Evolutionary conservation across 371 early-diverging fungal genomes (phyloP).

Genomic region (Zychaea mexicana): DNA sequence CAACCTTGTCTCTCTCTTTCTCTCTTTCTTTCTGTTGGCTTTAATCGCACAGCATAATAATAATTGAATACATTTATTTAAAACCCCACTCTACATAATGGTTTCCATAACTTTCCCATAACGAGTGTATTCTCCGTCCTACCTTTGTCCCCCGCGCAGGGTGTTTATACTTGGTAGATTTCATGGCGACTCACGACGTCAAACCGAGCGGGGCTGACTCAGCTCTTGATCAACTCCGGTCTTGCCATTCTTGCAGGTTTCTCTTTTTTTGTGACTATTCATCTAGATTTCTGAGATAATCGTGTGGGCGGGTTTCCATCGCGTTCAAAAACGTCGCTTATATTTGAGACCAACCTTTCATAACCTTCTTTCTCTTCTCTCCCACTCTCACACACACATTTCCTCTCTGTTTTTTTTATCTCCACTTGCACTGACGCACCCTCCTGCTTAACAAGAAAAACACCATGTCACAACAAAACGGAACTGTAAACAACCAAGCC

Average conservation of each 20-base stretch:
- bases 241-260: not conserved
- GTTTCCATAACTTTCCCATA: too few species aligned
- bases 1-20: not conserved
- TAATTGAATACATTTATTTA: not conserved
- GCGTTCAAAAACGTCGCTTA: not conserved
- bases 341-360: not conserved
- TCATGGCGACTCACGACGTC: too few species aligned
- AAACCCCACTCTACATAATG: not conserved
- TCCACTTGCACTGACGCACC: not conserved
- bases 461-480: constrained; percentile 8
- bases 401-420: not conserved
- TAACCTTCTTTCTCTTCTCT: constrained; percentile 7
- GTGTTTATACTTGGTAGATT: not conserved
- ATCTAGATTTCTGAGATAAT: constrained; percentile 7
- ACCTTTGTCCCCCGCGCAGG: not conserved
- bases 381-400: not conserved
- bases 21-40: not conserved
- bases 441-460: not conserved
- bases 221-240: not conserved
- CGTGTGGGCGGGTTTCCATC: not conserved
- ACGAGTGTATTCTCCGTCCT: not conserved
- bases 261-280: not conserved
- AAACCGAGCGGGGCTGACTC: not conserved
- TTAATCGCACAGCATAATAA: not conserved
- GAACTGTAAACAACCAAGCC: not conserved